Conservation (phyloP, 352 stramenopile genomes). For the Saprolegnia parasitica region DNA sequence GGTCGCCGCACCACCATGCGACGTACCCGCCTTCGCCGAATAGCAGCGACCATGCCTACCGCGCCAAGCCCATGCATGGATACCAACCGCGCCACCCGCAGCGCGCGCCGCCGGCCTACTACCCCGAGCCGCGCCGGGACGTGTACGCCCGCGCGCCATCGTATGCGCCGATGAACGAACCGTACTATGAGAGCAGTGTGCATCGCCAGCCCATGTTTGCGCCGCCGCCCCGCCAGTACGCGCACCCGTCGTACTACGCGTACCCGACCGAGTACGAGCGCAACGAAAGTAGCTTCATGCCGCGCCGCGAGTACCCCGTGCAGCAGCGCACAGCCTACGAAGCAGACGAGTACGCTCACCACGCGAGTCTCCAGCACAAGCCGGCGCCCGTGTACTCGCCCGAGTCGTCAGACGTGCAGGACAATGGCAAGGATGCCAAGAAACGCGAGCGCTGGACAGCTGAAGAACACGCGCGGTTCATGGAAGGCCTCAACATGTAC, state of each 20-base stretch:
- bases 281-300: background rate
- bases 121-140: background rate
- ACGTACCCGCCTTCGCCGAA: background rate
- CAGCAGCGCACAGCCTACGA: background rate
- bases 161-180: background rate
- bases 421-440: constrained; percentile 24
- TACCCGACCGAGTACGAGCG: constrained; percentile 7
- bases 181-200: constrained; percentile 10
- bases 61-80: background rate
- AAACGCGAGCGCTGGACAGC: constrained; percentile 74
- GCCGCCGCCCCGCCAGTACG: constrained; percentile 7
- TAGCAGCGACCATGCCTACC: background rate
- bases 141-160: too few species aligned
- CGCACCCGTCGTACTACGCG: constrained; percentile 3
- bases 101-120: background rate
- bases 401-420: background rate
- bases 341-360: constrained; percentile 6
- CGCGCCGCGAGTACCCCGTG: background rate
- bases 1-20: constrained; percentile 11
- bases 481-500: constrained; percentile 81
- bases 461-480: constrained; percentile 77
- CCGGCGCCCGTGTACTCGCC: constrained; percentile 5
- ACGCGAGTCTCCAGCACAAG: background rate
- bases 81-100: too few species aligned
- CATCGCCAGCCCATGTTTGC: background rate